These are phyloP conservation scores for Straminergon stramineum DNA, from an alignment of 225 moss, liverwort and hornwort genomes.

Conservation along the genomic window DNA sequence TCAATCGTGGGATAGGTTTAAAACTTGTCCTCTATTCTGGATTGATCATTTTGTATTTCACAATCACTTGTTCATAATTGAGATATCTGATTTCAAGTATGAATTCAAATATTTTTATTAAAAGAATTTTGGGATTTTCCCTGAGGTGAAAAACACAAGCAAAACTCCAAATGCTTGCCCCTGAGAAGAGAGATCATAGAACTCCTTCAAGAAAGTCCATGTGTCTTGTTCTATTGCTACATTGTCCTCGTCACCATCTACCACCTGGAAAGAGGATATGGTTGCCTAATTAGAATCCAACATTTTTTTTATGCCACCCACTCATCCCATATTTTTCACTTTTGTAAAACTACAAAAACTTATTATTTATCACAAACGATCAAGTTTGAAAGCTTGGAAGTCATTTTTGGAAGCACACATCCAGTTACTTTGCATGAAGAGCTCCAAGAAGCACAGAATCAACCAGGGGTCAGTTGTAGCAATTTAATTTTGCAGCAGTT, in stretches of 20 bases:
- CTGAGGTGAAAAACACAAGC: fast-evolving
- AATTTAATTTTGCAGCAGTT: neutral
- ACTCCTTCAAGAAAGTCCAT: neutral
- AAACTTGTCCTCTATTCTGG: neutral
- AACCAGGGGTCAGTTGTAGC: neutral
- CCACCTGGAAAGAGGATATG: fast-evolving
- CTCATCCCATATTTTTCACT: too few species aligned
- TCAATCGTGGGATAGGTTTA: neutral
- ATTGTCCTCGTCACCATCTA: neutral
- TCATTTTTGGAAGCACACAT: neutral
- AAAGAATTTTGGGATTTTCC: neutral
- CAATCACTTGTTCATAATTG: neutral
- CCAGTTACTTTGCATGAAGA: neutral
- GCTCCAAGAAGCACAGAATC: neutral
- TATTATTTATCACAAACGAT: neutral
- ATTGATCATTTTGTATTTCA: too few species aligned
- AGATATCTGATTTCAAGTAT: neutral
- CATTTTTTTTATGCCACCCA: neutral
- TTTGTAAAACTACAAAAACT: neutral
- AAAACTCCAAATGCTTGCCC: neutral
- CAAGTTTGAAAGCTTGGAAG: neutral
- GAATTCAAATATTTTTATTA: neutral
- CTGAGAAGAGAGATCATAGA: neutral
- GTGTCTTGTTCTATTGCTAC: neutral
- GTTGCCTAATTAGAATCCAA: too few species aligned